Percentiles rank a stretch among this genome's conserved stretches.
Conservation (phyloP, 2,329 filamentous ascomycete genomes). For the Venturia aucupariae region DNA sequence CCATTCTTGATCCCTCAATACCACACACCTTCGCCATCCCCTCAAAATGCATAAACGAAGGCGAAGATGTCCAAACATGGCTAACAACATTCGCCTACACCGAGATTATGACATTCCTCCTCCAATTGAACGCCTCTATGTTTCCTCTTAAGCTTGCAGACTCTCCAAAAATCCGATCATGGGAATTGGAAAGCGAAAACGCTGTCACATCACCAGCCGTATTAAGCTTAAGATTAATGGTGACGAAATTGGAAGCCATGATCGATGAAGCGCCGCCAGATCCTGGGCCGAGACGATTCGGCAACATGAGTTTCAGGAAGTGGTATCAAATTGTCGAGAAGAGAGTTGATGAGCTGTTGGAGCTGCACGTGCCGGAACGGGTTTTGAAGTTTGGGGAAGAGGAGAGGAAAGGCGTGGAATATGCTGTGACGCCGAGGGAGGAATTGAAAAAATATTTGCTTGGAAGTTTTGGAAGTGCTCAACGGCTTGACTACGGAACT, state of each 20-base stretch:
- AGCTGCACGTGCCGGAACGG: slow-evolving; percentile 44
- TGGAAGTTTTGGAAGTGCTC: slow-evolving; percentile 77
- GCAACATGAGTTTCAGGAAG: slow-evolving; percentile 79
- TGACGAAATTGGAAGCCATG: slow-evolving; percentile 55
- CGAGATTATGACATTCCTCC: slow-evolving; percentile 76
- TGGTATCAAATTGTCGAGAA: slow-evolving; percentile 67
- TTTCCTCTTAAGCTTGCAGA: slow-evolving; percentile 53
- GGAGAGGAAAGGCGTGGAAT: slow-evolving; percentile 22
- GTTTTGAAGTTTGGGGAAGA: slow-evolving; percentile 31
- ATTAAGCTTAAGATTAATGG: slow-evolving; percentile 53
- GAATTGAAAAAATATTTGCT: slow-evolving; percentile 75
- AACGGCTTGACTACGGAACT: slow-evolving; percentile 89
- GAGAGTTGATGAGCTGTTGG: slow-evolving; percentile 47
- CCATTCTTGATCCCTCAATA: slow-evolving; percentile 9
- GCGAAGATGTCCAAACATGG: slow-evolving; percentile 71
- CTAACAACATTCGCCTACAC: slow-evolving; percentile 72
- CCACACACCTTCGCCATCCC: slow-evolving; percentile 56
- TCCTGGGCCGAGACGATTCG: slow-evolving; percentile 77
- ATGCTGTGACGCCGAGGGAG: slow-evolving; percentile 41
- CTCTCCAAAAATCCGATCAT: slow-evolving; percentile 41
- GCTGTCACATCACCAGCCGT: slow-evolving; percentile 49
- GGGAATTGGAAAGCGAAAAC: slow-evolving; percentile 36
- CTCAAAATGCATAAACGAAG: slow-evolving; percentile 74
- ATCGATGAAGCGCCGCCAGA: slow-evolving; percentile 76
- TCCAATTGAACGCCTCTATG: slow-evolving; percentile 83